Evolutionary conservation across 2,329 filamentous ascomycete species (phyloP).

Genomic region (Botrytis squamosa): DNA sequence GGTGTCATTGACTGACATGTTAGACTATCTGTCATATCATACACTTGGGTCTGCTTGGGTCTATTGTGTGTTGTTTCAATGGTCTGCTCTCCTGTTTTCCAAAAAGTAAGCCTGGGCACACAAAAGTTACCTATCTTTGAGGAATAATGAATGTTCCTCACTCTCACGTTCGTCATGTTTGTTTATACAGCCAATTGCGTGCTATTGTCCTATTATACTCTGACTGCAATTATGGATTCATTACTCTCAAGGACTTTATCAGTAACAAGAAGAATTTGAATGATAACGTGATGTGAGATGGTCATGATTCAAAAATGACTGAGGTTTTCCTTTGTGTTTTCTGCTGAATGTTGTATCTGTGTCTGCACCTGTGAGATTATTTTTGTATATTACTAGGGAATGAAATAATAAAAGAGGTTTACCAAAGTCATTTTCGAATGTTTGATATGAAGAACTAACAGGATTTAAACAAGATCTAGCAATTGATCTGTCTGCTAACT

Average conservation of each 20-base stretch:
- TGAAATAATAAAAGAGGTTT: background rate
- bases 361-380: background rate
- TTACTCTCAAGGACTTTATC: background rate
- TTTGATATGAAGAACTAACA: background rate
- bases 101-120: constrained; percentile 13
- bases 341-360: background rate
- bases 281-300: background rate
- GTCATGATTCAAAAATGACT: background rate
- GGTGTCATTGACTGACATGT: constrained; percentile 15
- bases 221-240: background rate
- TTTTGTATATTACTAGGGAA: background rate
- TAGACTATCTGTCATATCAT: constrained; percentile 12
- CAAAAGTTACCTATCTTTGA: constrained; percentile 20
- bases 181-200: background rate
- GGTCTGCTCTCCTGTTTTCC: constrained; percentile 1
- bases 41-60: constrained; percentile 9
- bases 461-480: background rate
- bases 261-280: background rate
- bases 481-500: background rate
- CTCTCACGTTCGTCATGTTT: background rate
- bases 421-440: background rate
- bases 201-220: background rate
- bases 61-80: constrained; percentile 1
- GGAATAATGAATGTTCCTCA: constrained; percentile 5
- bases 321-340: background rate